Evolutionary conservation across 345 rosid genomes (phyloP), one percentile per base, ranked within the genome.

Genomic region (Heritiera fomes): DNA sequence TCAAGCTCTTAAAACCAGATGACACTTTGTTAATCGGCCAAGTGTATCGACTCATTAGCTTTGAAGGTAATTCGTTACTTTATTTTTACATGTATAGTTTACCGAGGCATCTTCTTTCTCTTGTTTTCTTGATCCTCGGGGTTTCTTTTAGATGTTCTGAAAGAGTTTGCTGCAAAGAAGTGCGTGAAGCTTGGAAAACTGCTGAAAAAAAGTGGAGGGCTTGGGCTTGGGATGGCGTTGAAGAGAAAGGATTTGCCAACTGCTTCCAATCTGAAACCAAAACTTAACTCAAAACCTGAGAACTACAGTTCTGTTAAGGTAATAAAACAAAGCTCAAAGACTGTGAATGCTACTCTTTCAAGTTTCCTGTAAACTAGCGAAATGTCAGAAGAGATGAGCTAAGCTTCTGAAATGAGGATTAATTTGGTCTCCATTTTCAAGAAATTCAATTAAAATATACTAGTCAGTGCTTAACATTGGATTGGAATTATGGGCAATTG

Each of bases 1-100:
- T 91, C 50, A 94, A 89, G 90, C 98, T 94, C 77, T 86, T 93
- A 55, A 88, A 93, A 58, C 97, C 97, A 0, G 87, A 88, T 1
- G 97, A 91, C 62, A 89, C 97, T 58, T 65, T 94, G 73, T 83
- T 87, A 28, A 86, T 94, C 60, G 97, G 98, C 30, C 89, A 87
- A 3, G 93, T 88, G 53, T 94, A 94, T 49, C 86, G 94, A 58
- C 97, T 92, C 64, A 80, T 94, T 63, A 92, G 95, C 85, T 94
- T 93, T 71, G 90, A 94, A 89, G 98, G 97, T 81, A 73, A 12
- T 14, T 38, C 4, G 52, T 8, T 18, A 10, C 71, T 17, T 46
- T 5, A 28, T 4, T 61, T 66, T 8, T 15, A 41, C 50, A 38
- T 62, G 6, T 32, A 62, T 5, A 43, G 20, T 15, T 9, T 18